Evolutionary conservation across 2,329 filamentous ascomycete species (phyloP).

Genomic region (Trichoderma lentiforme): DNA sequence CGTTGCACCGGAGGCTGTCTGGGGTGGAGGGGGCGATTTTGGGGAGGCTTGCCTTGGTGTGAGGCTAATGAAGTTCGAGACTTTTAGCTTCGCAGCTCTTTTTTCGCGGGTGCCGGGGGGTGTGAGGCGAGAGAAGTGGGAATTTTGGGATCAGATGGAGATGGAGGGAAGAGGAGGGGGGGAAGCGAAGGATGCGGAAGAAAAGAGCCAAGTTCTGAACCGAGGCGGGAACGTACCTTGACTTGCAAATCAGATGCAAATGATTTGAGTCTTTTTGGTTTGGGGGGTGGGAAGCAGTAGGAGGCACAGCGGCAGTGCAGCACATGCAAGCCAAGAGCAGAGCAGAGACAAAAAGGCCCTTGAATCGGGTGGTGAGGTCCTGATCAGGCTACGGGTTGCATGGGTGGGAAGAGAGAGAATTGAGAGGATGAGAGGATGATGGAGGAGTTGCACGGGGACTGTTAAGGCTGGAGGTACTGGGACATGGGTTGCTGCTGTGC

Average conservation of each 20-base stretch:
- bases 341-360: not conserved
- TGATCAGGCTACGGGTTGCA: not conserved
- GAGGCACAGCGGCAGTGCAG: not conserved
- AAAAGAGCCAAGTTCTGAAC: not conserved
- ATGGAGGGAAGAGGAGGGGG: not conserved
- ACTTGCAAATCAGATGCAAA: not conserved
- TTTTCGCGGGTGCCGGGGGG: constrained; percentile 7
- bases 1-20: constrained; percentile 17
- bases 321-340: not conserved
- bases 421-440: not conserved
- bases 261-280: not conserved
- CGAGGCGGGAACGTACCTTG: constrained; percentile 2
- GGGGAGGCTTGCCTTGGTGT: constrained; percentile 14
- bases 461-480: not conserved
- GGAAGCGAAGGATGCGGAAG: not conserved
- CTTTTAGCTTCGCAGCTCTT: constrained; percentile 16
- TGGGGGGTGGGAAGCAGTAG: not conserved
- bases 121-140: not conserved
- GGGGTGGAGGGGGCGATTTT: constrained; percentile 14
- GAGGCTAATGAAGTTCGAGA: constrained; percentile 18
- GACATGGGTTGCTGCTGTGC: not conserved
- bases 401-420: not conserved
- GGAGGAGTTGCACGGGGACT: not conserved
- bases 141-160: not conserved
- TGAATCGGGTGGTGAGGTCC: not conserved